Percentiles rank a stretch among this genome's conserved stretches.
phyloP scores from a whole-genome alignment of 495 filamentous ascomycete genomes.

The Aspergillus egyptiacus region DNA sequence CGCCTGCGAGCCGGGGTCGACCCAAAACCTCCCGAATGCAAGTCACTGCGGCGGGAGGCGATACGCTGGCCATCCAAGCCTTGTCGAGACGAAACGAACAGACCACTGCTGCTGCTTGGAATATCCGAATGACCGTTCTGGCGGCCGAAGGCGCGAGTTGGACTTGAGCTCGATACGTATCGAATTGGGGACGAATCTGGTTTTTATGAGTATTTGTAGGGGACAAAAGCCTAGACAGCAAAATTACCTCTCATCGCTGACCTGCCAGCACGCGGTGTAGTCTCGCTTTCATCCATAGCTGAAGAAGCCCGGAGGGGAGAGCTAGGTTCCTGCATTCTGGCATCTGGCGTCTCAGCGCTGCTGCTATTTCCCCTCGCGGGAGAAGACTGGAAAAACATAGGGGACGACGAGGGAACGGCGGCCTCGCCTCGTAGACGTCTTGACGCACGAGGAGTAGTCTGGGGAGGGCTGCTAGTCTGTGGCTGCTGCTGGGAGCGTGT shows the following conservation, averaged over 20 bases:
- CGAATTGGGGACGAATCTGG: slow-evolving; percentile 85
- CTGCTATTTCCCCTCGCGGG: slow-evolving; percentile 53
- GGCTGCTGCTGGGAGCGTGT: slow-evolving; percentile 33
- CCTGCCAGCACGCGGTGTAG: slow-evolving; percentile 66
- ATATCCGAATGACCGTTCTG: slow-evolving; percentile 53
- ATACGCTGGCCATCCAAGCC: slow-evolving; percentile 42
- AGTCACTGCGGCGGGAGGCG: slow-evolving; percentile 65
- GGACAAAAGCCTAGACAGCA: neutral
- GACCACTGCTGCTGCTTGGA: slow-evolving; percentile 72
- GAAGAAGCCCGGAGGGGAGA: slow-evolving; percentile 60
- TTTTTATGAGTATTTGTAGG: neutral
- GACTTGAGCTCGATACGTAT: slow-evolving; percentile 83
- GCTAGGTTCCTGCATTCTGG: slow-evolving; percentile 52
- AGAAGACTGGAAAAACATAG: slow-evolving; percentile 77
- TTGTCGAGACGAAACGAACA: slow-evolving; percentile 69
- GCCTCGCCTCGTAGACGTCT: slow-evolving; percentile 33
- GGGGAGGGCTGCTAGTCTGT: slow-evolving; percentile 35
- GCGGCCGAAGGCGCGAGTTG: slow-evolving; percentile 53
- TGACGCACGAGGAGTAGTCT: slow-evolving; percentile 44
- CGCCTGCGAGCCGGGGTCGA: slow-evolving; percentile 57
- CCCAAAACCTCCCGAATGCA: slow-evolving; percentile 70
- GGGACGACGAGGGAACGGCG: slow-evolving; percentile 60
- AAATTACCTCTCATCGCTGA: slow-evolving; percentile 58
- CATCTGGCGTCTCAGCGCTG: slow-evolving; percentile 49
- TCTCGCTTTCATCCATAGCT: slow-evolving; percentile 54